Evolutionary conservation across 140 eudicot species (phyloP), one percentile per base, ranked within the genome.

Genomic region (Ambrosia hybrid): DNA sequence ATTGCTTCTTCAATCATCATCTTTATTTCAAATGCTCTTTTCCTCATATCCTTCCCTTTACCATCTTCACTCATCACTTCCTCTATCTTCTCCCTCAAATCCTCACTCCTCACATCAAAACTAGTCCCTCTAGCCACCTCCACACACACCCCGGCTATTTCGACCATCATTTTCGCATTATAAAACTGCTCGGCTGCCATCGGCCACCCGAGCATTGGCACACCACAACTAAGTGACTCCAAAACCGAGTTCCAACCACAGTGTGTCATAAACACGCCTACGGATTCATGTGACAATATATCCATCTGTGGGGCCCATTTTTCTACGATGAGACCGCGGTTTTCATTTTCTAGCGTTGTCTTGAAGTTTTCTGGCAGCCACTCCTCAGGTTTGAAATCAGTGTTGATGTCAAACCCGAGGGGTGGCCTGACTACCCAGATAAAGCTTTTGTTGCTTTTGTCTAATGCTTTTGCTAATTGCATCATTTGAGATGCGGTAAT

Each of bases 371-470:
- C 87, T 0, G 98, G 95, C 60, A 89, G 77, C 96, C 98, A 92
- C 48, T 89, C 87, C 48, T 89, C 89, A 2, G 95, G 65, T 46
- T 70, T 68, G 72, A 89, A 86, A 52, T 78, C 81, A 1, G 84
- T 81, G 68, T 79, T 81, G 13, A 75, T 68, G 76, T 85, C 87
- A 37, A 83, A 87, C 15, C 92, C 96, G 5, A 89, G 41, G 0
- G 96, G 98, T 5, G 95, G 92, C 76, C 96, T 73, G 56, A 91
- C 80, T 7, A 89, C 91, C 96, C 94, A 89, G 4, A 89, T 85
- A 73, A 86, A 87, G 41, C 59, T 53, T 4, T 9, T 83, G 1
- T 68, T 81, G 37, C 85, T 66, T 1, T 45, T 62, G 1, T 81
- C 87, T 21, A 91, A 68, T 13, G 95, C 97, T 60, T 74, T 84